A percentile compares a stretch with the other conserved stretches of the same genome.
Evolutionary conservation across 2,329 filamentous ascomycete species (phyloP).

Genomic region (Neoarthrinium moseri): DNA sequence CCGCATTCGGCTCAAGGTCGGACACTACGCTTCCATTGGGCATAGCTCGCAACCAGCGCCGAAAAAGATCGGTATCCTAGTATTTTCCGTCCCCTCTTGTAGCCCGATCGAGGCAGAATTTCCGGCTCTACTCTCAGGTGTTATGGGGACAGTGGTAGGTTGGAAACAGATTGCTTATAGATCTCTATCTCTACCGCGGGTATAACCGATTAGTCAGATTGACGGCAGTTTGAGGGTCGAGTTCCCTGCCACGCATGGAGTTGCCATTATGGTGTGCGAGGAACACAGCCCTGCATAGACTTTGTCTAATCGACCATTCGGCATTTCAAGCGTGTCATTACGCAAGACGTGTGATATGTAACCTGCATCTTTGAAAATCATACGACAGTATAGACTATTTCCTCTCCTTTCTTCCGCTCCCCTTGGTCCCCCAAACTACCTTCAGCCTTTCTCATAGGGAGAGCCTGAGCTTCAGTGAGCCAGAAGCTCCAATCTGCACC

Average conservation of each 20-base stretch:
- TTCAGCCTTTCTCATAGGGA: background rate
- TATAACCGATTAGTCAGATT: too few species aligned
- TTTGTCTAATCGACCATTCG: too few species aligned
- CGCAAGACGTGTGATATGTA: too few species aligned
- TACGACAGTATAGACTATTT: background rate
- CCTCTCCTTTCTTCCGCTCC: background rate
- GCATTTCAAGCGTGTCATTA: too few species aligned
- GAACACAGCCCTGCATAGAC: too few species aligned
- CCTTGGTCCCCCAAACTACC: background rate
- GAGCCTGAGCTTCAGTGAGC: background rate
- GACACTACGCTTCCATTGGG: background rate
- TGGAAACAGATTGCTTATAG: too few species aligned
- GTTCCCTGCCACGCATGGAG: too few species aligned
- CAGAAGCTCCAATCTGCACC: background rate
- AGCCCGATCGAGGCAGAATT: background rate
- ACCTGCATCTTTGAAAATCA: background rate
- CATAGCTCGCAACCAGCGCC: background rate
- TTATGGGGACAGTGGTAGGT: too few species aligned
- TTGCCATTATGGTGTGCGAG: too few species aligned
- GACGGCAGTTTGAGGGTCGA: too few species aligned
- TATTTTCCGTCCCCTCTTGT: slow-evolving; percentile 1
- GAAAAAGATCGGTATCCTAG: background rate
- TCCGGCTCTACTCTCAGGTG: background rate
- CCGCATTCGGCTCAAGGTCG: background rate
- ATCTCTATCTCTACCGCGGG: too few species aligned